Evolutionary conservation across 2,329 filamentous ascomycete species (phyloP), one percentile per base, ranked within the genome.

Genomic region (Pestalotiopsis sp.): DNA sequence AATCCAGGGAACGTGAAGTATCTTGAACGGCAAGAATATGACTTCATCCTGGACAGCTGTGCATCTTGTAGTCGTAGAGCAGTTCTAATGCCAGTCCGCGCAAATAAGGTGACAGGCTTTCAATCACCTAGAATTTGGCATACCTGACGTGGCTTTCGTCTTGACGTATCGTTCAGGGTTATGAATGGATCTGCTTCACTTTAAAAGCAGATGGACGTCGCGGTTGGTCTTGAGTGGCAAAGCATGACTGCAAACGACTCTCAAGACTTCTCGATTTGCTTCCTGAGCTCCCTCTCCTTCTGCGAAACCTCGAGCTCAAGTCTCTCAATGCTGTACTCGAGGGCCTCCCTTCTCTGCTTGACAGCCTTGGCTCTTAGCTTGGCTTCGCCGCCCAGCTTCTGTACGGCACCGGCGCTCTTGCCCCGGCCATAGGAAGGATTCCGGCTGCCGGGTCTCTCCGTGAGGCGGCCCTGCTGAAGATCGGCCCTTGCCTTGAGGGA

Each of bases 251-350:
- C 17, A 13, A 17, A 41, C 31, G 17, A 7, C 52, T 36, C n/a
- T 77, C 75, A 79, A n/a, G 75, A 71, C 67, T 74, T 74, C 20
- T 86, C 85, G 59, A 89, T 72, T 71, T 84, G 79, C 78, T 86
- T 84, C 72, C 86, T 79, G 75, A 90, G 73, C 79, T 90, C 88
- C 71, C 87, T 82, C 81, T 90, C 88, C 79, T 89, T 89, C 76
- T 97, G 94, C 74, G 90, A 86, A n/a, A 94, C 92, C 82, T 97
- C 94, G 75, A 97, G 78, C 83, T 96, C 93, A 72, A 98, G 80
- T 70, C 94, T 87, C 78, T 96, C 94, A 20, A 97, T 93, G 36
- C 93, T 92, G 83, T 97, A 97, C 78, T 93, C 91, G 74, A 97
- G 82, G 64, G 94, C 89, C 80, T 97, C 94, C 81, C 94, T 95